Base-by-base conservation (phyloP, 805 yeast species). In the Candida palmyrensis region DNA sequence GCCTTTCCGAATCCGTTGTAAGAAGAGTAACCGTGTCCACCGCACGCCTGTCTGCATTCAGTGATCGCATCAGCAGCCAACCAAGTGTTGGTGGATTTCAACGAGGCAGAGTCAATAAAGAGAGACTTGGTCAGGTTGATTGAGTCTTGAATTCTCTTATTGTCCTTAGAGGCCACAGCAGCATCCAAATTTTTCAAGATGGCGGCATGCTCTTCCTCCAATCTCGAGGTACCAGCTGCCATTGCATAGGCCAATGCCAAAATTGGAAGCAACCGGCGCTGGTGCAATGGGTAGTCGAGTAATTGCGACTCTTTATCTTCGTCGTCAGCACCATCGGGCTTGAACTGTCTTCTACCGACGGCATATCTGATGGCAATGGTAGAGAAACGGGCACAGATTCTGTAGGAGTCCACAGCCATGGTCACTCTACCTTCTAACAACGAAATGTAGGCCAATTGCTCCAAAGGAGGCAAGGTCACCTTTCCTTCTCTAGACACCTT, bases 1-100 rank as follows among this genome's bases (percentile, higher is more conserved):
- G 88, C 88, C 54, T 82, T 85, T 25, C 94, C 96, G 54, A 89
- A 84, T 2, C 89, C 95, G 43, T 86, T 77, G 60, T 89, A 89
- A n/a, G 88, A 77, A 16, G 95, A 86, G 62, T 89, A 89, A 25
- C 97, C 97, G 59, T 85, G 96, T 20, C 97, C 97, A 56, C 97
- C 96, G 60, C 96, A 88, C 2, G 95, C 72, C 62, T 89, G 97
- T 63, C 97, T 76, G 43, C 88, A 75, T 62, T 88, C 89, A 55
- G 87, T 95, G 51, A 89, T 88, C 46, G 83, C 68, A 39, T 73
- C 75, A 25, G 88, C 79, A 20, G 86, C 75, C 26, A 79, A 68
- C 96, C 96, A 89, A 25, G 97, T 89, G 42, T 81, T 76, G 23
- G 95, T 79, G 3, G 96, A 88, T 59, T 89, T 89, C 52, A 87